Evolutionary conservation across 768 basidiomycete species (phyloP).

Genomic region (Rhizopogon roseolus): DNA sequence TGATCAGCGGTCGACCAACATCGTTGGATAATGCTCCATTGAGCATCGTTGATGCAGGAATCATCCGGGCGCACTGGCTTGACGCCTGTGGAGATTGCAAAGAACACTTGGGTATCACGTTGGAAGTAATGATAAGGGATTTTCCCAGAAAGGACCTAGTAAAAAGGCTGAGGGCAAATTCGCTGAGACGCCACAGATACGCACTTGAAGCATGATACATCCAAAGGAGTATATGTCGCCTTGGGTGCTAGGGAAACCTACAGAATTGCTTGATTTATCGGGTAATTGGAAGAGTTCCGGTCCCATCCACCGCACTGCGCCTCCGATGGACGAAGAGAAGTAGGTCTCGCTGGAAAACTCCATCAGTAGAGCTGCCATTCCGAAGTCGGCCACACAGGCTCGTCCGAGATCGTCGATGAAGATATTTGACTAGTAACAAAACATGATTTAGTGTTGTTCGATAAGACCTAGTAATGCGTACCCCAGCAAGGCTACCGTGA

Average conservation of each 20-base stretch:
- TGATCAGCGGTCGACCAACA: conserved; percentile 14
- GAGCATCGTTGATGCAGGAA: neutral
- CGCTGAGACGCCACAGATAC: conserved; percentile 21
- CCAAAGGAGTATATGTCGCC: conserved; percentile 14
- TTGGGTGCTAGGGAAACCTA: neutral
- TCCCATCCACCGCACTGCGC: conserved; percentile 6
- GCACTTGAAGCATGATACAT: conserved; percentile 19
- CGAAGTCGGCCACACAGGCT: conserved; percentile 3
- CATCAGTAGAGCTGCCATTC: conserved; percentile 1
- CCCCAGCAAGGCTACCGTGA: conserved; percentile 7
- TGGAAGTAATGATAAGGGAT: conserved; percentile 16
- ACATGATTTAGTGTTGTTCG: neutral
- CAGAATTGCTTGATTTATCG: neutral
- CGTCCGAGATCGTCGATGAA: conserved; percentile 6
- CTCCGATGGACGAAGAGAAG: conserved; percentile 1
- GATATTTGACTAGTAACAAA: conserved; percentile 2
- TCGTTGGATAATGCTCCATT: conserved; percentile 7
- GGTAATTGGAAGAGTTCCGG: conserved; percentile 2
- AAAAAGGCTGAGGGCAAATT: neutral
- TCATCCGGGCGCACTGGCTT: conserved; percentile 1
- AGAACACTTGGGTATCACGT: conserved; percentile 15
- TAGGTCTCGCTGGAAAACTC: conserved; percentile 7
- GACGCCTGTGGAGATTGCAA: conserved; percentile 9
- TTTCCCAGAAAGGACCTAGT: conserved; percentile 10
- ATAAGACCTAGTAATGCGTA: neutral